Conservation (phyloP, 768 basidiomycete species). For the Rhizopogon sp. region DNA sequence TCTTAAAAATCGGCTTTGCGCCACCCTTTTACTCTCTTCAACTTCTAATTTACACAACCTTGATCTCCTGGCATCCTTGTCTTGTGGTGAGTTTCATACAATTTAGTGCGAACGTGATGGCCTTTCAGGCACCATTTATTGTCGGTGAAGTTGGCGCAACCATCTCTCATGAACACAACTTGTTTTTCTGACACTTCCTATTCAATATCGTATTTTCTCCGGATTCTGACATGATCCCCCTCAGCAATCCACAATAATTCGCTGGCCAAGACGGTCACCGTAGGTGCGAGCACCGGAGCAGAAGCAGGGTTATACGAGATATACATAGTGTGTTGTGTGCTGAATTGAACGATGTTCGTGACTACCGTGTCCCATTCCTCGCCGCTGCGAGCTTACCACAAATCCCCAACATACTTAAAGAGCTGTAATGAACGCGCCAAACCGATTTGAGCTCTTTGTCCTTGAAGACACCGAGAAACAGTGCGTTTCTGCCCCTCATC, state of each 20-base stretch:
- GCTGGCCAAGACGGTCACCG: neutral
- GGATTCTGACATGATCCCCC: constrained; percentile 8
- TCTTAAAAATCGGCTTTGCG: constrained; percentile 14
- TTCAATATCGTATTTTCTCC: neutral
- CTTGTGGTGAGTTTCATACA: constrained; percentile 12
- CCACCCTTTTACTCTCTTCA: constrained; percentile 17
- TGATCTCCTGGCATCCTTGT: constrained; percentile 4
- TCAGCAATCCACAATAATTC: neutral
- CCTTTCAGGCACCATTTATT: constrained; percentile 59
- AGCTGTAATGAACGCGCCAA: constrained; percentile 83
- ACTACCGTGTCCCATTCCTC: neutral
- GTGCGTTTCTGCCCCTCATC: constrained; percentile 48
- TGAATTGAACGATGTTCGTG: constrained; percentile 2
- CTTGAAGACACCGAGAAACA: constrained; percentile 90
- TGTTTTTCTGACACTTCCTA: constrained; percentile 37
- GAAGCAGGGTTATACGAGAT: neutral
- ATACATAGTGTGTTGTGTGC: neutral
- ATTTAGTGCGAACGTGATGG: constrained; percentile 40
- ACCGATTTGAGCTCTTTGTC: constrained; percentile 85
- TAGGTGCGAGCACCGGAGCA: neutral
- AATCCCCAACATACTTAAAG: neutral
- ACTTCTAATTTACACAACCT: constrained; percentile 5
- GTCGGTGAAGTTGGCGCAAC: constrained; percentile 44
- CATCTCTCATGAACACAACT: constrained; percentile 45
- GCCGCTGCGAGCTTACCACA: neutral